These are phyloP conservation scores for Calocybe gangraenosa DNA, from an alignment of 768 basidiomycete genomes.

Conservation along the genomic window DNA sequence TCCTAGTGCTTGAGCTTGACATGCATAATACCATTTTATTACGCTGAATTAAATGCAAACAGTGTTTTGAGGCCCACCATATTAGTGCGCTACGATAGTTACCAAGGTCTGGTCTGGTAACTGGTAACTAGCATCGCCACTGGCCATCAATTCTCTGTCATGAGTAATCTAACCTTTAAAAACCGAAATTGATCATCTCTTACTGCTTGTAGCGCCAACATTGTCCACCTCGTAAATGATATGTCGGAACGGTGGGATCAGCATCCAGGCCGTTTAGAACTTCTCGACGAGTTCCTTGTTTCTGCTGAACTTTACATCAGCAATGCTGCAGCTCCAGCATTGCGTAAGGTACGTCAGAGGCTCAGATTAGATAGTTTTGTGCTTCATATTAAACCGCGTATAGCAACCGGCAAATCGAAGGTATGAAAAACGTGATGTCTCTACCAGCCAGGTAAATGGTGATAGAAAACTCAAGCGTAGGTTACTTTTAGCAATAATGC, in stretches of 20 bases:
- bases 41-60: no score
- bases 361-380: neutral
- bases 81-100: no score
- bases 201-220: conserved; percentile 5
- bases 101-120: no score
- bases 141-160: neutral
- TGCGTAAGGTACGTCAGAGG: conserved; percentile 51
- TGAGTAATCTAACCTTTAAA: no score
- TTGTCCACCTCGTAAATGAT: neutral
- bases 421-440: conserved; percentile 47
- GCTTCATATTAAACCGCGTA: neutral
- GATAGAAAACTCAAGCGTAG: conserved; percentile 62
- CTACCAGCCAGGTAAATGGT: conserved; percentile 31
- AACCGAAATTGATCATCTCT: no score
- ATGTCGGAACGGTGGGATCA: conserved; percentile 33
- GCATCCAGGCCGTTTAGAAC: conserved; percentile 15
- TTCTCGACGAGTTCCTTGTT: conserved; percentile 51
- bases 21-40: no score
- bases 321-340: conserved; percentile 38
- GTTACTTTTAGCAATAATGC: neutral
- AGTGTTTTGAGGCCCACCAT: no score
- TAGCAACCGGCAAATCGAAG: conserved; percentile 43
- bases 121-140: conserved; percentile 12
- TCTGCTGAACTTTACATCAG: conserved; percentile 63
- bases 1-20: neutral